Conservation (phyloP, 352 stramenopile genomes). For the Peronosclerospora sorghi region DNA sequence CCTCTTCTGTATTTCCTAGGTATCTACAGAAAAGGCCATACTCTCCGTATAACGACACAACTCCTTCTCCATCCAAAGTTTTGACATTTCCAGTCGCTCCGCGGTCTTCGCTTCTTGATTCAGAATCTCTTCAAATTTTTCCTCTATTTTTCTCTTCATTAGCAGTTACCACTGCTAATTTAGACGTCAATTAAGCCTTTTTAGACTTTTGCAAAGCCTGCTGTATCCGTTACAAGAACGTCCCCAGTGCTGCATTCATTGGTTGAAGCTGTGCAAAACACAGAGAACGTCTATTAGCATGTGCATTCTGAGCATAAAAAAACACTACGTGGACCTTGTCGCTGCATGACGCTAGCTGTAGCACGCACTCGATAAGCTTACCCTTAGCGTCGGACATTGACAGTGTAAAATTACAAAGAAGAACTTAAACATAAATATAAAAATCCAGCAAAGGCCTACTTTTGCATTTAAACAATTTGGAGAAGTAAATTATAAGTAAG, state of each 20-base stretch:
- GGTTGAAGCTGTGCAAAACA: slow-evolving; percentile 28
- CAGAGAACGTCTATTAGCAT: background rate
- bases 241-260: slow-evolving; percentile 37
- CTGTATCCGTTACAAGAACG: slow-evolving; percentile 31
- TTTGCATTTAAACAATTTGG: too few species aligned
- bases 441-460: too few species aligned
- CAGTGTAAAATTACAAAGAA: too few species aligned
- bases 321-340: slow-evolving; percentile 35
- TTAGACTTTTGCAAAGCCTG: slow-evolving; percentile 26
- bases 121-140: slow-evolving; percentile 47
- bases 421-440: too few species aligned
- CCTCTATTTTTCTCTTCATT: slow-evolving; percentile 23
- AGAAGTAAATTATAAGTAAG: too few species aligned
- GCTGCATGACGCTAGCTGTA: slow-evolving; percentile 61
- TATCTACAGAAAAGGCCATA: background rate
- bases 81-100: slow-evolving; percentile 54
- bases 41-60: slow-evolving; percentile 39
- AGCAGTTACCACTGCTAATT: slow-evolving; percentile 42
- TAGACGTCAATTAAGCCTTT: slow-evolving; percentile 49
- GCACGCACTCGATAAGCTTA: slow-evolving; percentile 61
- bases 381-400: slow-evolving; percentile 32
- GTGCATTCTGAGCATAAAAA: background rate
- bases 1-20: background rate
- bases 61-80: slow-evolving; percentile 55
- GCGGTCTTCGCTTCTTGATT: slow-evolving; percentile 42